A percentile compares a stretch with the other conserved stretches of the same genome.
Evolutionary conservation across 192 early-diverging fungal species (phyloP).

Genomic region (Geranomyces michiganensis): DNA sequence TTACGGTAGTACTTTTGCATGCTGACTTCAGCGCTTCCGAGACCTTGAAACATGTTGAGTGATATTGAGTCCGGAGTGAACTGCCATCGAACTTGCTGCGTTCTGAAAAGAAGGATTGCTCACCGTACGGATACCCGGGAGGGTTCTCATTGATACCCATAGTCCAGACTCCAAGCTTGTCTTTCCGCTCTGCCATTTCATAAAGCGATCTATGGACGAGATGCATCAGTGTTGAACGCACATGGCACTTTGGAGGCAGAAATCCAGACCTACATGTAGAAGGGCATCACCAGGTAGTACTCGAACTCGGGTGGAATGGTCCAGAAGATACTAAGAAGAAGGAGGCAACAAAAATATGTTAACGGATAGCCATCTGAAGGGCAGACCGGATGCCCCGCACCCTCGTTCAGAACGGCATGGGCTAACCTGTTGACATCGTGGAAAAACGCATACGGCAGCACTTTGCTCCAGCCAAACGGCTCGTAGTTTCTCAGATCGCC

Average conservation of each 20-base stretch:
- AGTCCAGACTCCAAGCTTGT: constrained; percentile 37
- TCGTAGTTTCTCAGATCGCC: constrained; percentile 26
- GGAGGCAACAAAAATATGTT: too few species aligned
- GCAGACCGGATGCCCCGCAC: too few species aligned
- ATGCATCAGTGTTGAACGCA: neutral
- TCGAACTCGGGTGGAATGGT: constrained; percentile 46
- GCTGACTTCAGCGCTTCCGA: constrained; percentile 20
- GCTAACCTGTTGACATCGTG: constrained; percentile 30
- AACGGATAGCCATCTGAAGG: too few species aligned
- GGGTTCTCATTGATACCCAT: constrained; percentile 29
- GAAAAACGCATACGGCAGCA: constrained; percentile 30
- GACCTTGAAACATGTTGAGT: too few species aligned
- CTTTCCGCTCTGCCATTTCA: constrained; percentile 39
- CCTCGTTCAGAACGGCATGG: too few species aligned
- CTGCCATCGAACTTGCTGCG: too few species aligned
- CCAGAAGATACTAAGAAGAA: constrained; percentile 32
- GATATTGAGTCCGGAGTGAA: neutral
- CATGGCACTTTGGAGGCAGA: neutral
- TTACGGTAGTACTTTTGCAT: constrained; percentile 32
- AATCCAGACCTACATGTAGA: constrained; percentile 29
- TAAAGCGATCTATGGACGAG: constrained; percentile 13
- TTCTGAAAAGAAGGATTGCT: neutral
- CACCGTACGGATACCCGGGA: constrained; percentile 29
- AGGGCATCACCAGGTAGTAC: constrained; percentile 38
- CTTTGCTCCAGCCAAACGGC: constrained; percentile 21